Evolutionary conservation across 176 grass and related monocot species (phyloP), one percentile per base, ranked within the genome.

Genomic region (Lolium perenne): DNA sequence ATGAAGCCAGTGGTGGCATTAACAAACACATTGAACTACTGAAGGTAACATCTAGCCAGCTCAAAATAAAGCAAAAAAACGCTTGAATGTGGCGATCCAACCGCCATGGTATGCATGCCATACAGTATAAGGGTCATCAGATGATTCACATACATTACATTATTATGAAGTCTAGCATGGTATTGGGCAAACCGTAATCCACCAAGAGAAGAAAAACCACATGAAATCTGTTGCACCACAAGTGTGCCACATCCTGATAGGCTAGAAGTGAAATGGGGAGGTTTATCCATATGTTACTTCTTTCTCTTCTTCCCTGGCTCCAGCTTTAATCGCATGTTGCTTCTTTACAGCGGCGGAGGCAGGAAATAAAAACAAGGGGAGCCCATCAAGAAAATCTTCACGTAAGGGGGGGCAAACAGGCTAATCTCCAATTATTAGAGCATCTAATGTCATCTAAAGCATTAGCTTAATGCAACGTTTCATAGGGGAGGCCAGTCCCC

Each of bases 311-410:
- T 93, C 46, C 91, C 87, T 25, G 76, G 89, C 81, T 93, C 92
- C 59, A 86, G 81, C 78, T 97, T 93, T 11, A 95, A 35, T 93
- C 17, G 87, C 87, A 56, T 96, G 90, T 84, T 97, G 92, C 74
- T 90, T 82, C 32, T 35, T 35, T 35, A 35, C 32, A 35, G 32
- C 35, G 91, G 84, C 11, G 94, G 82, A 23, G 89, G 93, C 41
- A 43, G 41, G 41, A 43, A 43, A 43, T 43, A 43, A 43, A 43
- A 5, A 43, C 41, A 43, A 43, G 41, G 41, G 41, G 41, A 7
- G 4, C 41, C 41, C 6, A 43, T 43, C 41, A 43, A 43, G 41
- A 43, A 43, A 43, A 43, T 43, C 41, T 43, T 43, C 41, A 43
- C 41, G 6, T 5, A 43, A 43, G 41, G 41, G 6, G 1, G 41